phyloP scores from a whole-genome alignment of 73 alveolate species.

The Halteria grandinella region DNA sequence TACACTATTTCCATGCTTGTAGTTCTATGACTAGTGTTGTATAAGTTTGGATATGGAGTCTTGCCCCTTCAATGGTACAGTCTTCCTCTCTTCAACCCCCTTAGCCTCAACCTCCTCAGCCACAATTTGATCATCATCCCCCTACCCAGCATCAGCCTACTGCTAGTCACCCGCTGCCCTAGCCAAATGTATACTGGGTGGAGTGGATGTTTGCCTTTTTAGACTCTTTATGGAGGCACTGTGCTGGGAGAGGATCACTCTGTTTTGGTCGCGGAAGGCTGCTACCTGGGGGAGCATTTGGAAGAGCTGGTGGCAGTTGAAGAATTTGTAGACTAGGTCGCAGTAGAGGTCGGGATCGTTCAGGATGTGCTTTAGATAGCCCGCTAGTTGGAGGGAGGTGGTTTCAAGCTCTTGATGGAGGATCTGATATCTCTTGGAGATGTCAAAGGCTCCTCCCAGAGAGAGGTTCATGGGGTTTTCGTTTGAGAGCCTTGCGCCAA shows the following conservation, averaged over 20 bases:
- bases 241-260: neutral
- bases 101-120: neutral
- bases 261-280: conserved; percentile 17
- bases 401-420: conserved; percentile 27
- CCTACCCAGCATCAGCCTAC: neutral
- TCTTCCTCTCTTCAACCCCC: neutral
- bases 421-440: conserved; percentile 13
- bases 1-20: neutral
- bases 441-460: neutral
- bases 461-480: neutral
- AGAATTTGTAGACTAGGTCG: conserved; percentile 14
- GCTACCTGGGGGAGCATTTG: conserved; percentile 35
- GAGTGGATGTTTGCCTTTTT: neutral
- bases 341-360: conserved; percentile 46
- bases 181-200: neutral
- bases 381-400: conserved; percentile 13
- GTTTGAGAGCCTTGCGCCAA: conserved; percentile 11
- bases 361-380: neutral
- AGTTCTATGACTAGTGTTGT: neutral
- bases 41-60: neutral
- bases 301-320: conserved; percentile 26
- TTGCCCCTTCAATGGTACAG: neutral
- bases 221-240: neutral
- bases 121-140: neutral
- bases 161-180: neutral